Evolutionary conservation across 2,329 filamentous ascomycete genomes (phyloP), one percentile per base, ranked within the genome.

Genomic region (Epicoccum nigrum): DNA sequence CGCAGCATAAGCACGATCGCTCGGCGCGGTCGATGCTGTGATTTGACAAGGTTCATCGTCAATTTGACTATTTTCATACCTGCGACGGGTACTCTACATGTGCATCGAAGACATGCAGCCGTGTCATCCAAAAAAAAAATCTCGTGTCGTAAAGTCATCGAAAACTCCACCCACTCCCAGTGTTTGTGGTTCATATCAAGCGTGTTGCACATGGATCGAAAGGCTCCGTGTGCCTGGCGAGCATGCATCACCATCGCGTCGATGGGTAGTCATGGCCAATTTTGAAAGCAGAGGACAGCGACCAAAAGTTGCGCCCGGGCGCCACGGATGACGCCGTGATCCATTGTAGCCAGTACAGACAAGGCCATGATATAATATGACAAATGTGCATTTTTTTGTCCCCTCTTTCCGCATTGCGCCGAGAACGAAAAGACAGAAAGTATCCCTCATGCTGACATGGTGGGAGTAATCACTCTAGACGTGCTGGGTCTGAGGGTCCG

Each of bases 401-500:
- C 30, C 11, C 23, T 25, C 16, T 37, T n/a, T 47, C 37, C 33
- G 33, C 33, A 25, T 21, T 21, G 17, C 28, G 28, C 39, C 33
- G 17, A 15, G 17, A n/a, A 32, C 13, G 7, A 30, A 8, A n/a
- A 6, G 15, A 23, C 37, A 38, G n/a, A 16, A 47, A 17, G 20
- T 19, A 32, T 17, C 17, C 19, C 11, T n/a, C 38, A 16, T 16
- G 32, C 15, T 19, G 32, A 30, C 12, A 9, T 12, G 30, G 21
- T 30, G 16, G 15, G 25, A 30, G 32, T 30, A 12, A 7, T 7
- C 13, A 7, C 8, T n/a, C 38, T 53, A 53, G 39, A 48, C 45
- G 30, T 49, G 43, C 39, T 52, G 49, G 20, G 44, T 21, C 17
- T 52, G 27, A 17, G 45, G 46, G 15, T 64, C 57, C 20, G 67